phyloP scores from a whole-genome alignment of 1,284 basidiomycete genomes.

The Ceratobasidium papillatum region DNA sequence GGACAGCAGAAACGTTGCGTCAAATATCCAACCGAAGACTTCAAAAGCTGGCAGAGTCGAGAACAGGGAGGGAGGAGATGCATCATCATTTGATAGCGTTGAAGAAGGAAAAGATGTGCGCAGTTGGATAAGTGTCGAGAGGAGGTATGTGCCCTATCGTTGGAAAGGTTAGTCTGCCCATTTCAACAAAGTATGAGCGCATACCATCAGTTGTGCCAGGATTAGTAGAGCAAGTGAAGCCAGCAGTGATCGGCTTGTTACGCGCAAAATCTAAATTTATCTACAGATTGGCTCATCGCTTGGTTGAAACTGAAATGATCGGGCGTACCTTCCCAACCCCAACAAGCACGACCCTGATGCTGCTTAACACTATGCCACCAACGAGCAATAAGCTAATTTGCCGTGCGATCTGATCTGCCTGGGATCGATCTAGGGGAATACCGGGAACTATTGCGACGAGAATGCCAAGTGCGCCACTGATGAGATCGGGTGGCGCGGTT shows the following conservation, averaged over 20 bases:
- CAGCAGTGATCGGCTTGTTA: slow-evolving; percentile 71
- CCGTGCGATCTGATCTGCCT: slow-evolving; percentile 56
- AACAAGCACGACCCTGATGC: slow-evolving; percentile 69
- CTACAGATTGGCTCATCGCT: slow-evolving; percentile 1
- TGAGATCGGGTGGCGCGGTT: slow-evolving; percentile 64
- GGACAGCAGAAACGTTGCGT: slow-evolving; percentile 70
- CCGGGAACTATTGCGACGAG: slow-evolving; percentile 61
- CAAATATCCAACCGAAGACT: slow-evolving; percentile 76
- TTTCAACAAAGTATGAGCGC: slow-evolving; percentile 44
- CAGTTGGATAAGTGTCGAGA: slow-evolving; percentile 78
- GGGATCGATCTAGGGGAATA: slow-evolving; percentile 55
- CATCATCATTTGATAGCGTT: slow-evolving; percentile 46
- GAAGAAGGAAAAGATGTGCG: slow-evolving; percentile 76
- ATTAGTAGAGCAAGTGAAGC: slow-evolving; percentile 76
- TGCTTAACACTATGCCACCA: slow-evolving; percentile 74
- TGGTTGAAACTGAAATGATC: not conserved
- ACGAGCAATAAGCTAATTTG: slow-evolving; percentile 75
- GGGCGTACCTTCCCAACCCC: slow-evolving; percentile 68
- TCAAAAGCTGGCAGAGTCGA: slow-evolving; percentile 75
- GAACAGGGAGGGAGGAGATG: slow-evolving; percentile 58
- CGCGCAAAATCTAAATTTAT: slow-evolving; percentile 61
- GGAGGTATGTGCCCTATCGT: slow-evolving; percentile 73
- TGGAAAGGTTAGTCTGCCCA: not conserved
- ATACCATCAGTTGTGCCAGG: slow-evolving; percentile 79
- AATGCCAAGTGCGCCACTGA: slow-evolving; percentile 65